Evolutionary conservation across 148 eudicot genomes (phyloP).

Genomic region (Cornus controversa): DNA sequence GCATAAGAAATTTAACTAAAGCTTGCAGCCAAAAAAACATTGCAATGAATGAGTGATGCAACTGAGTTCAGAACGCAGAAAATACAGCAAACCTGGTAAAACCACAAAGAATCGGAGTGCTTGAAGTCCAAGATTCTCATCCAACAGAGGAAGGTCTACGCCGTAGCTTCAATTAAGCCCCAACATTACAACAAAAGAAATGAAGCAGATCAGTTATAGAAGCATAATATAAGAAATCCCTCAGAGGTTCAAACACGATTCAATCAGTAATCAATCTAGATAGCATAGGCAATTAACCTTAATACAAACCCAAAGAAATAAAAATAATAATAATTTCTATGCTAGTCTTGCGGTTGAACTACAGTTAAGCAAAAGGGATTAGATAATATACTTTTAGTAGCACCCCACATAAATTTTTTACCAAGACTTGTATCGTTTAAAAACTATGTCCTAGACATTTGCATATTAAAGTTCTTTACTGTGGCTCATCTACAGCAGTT

Average conservation of each 20-base stretch:
- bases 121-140: constrained; percentile 23
- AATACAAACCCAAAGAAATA: background rate
- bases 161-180: constrained; percentile 16
- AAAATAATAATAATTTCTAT: background rate
- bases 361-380: background rate
- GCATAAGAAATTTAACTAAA: background rate
- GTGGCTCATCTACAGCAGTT: too few species aligned
- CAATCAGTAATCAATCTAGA: background rate
- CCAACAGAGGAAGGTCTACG: constrained; percentile 24
- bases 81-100: constrained; percentile 27
- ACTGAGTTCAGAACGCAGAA: background rate
- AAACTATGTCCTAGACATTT: too few species aligned
- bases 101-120: constrained; percentile 12
- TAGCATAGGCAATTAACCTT: too few species aligned
- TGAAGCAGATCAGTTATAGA: constrained; percentile 17
- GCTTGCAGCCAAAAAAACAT: background rate
- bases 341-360: background rate
- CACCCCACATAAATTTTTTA: background rate
- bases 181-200: constrained; percentile 13
- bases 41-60: background rate
- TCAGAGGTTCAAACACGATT: background rate
- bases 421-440: too few species aligned
- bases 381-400: background rate
- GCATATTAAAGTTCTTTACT: too few species aligned
- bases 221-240: background rate